phyloP scores from a whole-genome alignment of 2,329 filamentous ascomycete species.

The Sporothrix mexicana region DNA sequence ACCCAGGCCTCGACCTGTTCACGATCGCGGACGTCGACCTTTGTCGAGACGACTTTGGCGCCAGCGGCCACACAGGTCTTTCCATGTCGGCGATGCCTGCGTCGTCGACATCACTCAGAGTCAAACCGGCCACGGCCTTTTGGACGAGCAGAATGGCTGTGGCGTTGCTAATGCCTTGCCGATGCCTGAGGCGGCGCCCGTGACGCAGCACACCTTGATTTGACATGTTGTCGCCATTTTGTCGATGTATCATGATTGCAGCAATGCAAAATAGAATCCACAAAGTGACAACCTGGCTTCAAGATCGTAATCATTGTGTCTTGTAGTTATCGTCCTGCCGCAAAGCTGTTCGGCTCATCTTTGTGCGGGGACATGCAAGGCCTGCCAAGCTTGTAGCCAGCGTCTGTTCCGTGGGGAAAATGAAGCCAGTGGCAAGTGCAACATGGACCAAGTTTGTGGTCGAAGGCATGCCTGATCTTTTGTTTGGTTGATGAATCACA shows the following conservation, averaged over 20 bases:
- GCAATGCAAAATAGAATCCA: not conserved
- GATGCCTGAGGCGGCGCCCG: conserved; percentile 38
- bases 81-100: not conserved
- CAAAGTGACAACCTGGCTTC: not conserved
- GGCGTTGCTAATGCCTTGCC: conserved; percentile 26
- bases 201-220: conserved; percentile 21
- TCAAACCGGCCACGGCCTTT: not conserved
- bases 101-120: not conserved
- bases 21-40: not conserved
- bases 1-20: not conserved
- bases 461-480: too few species aligned
- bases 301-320: too few species aligned
- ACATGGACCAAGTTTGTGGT: not conserved
- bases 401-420: not conserved
- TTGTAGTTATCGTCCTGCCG: too few species aligned
- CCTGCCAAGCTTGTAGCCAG: not conserved
- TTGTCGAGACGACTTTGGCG: not conserved
- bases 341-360: not conserved
- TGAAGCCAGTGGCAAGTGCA: not conserved
- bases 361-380: not conserved
- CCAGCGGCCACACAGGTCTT: not conserved
- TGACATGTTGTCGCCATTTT: not conserved
- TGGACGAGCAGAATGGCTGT: not conserved
- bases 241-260: not conserved
- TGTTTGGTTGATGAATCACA: too few species aligned